phyloP scores from a whole-genome alignment of 768 basidiomycete genomes.

The Suillus variegatus region DNA sequence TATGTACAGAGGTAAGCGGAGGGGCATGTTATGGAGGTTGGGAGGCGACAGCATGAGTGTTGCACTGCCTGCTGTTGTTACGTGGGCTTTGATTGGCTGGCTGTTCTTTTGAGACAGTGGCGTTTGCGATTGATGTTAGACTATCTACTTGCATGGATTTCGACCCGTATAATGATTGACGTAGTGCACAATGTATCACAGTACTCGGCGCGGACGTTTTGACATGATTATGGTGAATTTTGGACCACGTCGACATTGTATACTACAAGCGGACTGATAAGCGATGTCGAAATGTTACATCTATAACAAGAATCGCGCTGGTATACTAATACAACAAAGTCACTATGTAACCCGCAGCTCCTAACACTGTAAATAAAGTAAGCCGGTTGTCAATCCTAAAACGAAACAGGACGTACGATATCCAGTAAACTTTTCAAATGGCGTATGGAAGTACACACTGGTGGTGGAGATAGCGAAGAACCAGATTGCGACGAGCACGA shows the following conservation, averaged over 20 bases:
- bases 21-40: constrained; percentile 37
- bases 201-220: neutral
- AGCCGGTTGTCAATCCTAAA: neutral
- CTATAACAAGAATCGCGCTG: neutral
- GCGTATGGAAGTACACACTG: constrained; percentile 88
- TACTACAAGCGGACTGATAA: neutral
- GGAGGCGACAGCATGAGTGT: constrained; percentile 39
- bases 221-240: neutral
- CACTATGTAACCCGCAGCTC: constrained; percentile 35
- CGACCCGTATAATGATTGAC: neutral
- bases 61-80: constrained; percentile 27
- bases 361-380: constrained; percentile 34
- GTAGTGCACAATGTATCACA: neutral
- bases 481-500: constrained; percentile 61
- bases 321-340: constrained; percentile 25
- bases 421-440: constrained; percentile 84
- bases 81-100: constrained; percentile 31
- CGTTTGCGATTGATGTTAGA: neutral
- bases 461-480: constrained; percentile 78
- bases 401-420: constrained; percentile 55
- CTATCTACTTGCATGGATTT: constrained; percentile 1
- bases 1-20: constrained; percentile 15
- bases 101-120: constrained; percentile 23
- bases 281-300: neutral
- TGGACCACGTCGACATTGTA: neutral